Base-by-base conservation (phyloP, 2,329 filamentous ascomycete genomes). In the Hirsutella thompsonii region DNA sequence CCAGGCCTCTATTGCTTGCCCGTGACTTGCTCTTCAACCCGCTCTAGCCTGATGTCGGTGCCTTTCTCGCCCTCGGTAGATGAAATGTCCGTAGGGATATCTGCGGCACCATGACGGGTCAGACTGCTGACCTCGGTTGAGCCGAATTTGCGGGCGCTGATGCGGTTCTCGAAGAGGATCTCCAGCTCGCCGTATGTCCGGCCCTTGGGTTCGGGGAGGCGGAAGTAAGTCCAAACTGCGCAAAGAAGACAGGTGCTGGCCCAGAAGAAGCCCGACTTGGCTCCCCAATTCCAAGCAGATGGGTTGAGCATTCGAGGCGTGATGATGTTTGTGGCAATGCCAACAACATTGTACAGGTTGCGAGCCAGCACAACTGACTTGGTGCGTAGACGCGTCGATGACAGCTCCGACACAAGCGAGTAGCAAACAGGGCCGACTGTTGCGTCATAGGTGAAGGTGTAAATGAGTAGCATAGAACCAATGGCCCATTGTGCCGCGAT, bases 321-420 rank as follows among this genome's bases (percentile, higher is more conserved):
- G 5, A 67, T 52, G 37, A 68, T 52, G 47, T 67, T 72, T 49
- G 61, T 64, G 20, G 65, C 45, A 34, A 76, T 69, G 42, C 63
- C 63, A 19, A 55, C 52, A 5, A 72, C 55, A 46, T 75, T 71
- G 56, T 72, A 75, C 18, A 62, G 41, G 46, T 61, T 64, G 37
- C 67, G 57, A 1, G 63, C 66, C 16, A 70, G 51, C 11, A 67
- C 66, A 16, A 69, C 61, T 0, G 66, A 65, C 52, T 69, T 66
- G 37, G 62, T 66, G 36, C 66, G 59, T 18, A 70, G 58, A 32
- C 67, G 66, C 4, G 65, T 68, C 0, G 64, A 67, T 1, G 61
- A 59, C 3, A 69, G 46, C 50, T 70, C 67, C 1, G 67, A 75
- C 4, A 94, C 87, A 28, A 94, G 72, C 0, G 85, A 90, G 63